These are phyloP conservation scores for Eucommia ulmoides DNA, from an alignment of 257 asterid species.

Conservation along the genomic window DNA sequence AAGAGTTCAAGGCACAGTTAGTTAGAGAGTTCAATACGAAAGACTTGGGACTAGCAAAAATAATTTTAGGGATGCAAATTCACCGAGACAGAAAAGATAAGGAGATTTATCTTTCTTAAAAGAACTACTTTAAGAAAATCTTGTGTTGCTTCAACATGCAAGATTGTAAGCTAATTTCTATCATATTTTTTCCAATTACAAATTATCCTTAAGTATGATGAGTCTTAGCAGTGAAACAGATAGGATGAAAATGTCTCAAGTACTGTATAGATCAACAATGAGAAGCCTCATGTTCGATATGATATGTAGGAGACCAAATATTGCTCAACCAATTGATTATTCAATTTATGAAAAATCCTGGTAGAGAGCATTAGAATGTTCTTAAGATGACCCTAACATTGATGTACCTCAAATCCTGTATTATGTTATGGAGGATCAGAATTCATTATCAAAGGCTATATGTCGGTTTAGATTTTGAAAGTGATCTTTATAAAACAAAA, in stretches of 20 bases:
- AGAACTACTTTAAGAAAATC: neutral
- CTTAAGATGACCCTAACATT: neutral
- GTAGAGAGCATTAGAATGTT: neutral
- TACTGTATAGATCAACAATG: neutral
- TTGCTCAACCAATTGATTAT: slow-evolving; percentile 1
- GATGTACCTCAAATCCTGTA: neutral
- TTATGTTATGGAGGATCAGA: neutral
- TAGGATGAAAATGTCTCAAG: neutral
- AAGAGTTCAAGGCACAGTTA: slow-evolving; percentile 1
- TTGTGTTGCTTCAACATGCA: neutral
- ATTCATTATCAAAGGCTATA: neutral
- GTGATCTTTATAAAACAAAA: neutral
- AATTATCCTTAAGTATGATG: neutral
- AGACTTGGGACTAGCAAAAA: neutral
- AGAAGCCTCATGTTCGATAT: neutral
- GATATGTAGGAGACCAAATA: neutral
- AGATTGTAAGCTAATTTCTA: slow-evolving; percentile 1
- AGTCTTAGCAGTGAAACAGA: slow-evolving; percentile 1
- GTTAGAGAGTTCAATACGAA: neutral
- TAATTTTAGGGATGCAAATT: neutral
- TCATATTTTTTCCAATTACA: neutral
- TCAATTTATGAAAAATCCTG: neutral
- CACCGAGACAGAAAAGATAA: neutral
- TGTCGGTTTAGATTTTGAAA: neutral
- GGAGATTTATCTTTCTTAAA: neutral